These are phyloP conservation scores for Pleurotus tuber-regium DNA, from an alignment of 768 basidiomycete genomes.

Conservation along the genomic window DNA sequence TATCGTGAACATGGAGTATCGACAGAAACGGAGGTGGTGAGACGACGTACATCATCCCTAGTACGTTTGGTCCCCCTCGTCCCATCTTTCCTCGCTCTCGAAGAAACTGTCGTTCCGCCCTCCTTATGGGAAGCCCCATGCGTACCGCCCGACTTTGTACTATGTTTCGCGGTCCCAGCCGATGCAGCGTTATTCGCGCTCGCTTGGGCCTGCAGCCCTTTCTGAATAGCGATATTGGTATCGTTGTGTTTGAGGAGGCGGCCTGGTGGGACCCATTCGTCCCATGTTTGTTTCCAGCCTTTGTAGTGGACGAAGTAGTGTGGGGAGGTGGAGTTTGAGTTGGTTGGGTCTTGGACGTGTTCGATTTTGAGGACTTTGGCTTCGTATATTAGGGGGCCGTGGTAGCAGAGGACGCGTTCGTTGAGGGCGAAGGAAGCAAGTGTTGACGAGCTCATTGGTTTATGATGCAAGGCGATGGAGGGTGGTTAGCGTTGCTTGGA, in stretches of 20 bases:
- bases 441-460: background rate
- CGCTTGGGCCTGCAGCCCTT: constrained; percentile 46
- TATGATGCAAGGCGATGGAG: background rate
- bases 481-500: too few relatives aligned
- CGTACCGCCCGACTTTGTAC: constrained; percentile 20
- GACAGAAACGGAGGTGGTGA: background rate
- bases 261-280: constrained; percentile 88
- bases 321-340: constrained; percentile 44
- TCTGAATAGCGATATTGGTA: constrained; percentile 74
- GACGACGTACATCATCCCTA: constrained; percentile 63
- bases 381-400: constrained; percentile 94
- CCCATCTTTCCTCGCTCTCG: constrained; percentile 54
- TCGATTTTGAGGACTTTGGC: constrained; percentile 82
- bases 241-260: constrained; percentile 88
- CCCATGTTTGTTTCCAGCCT: constrained; percentile 99
- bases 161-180: constrained; percentile 17
- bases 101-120: constrained; percentile 23
- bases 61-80: constrained; percentile 66
- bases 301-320: constrained; percentile 99
- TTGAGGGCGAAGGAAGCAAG: constrained; percentile 45
- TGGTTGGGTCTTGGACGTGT: constrained; percentile 51
- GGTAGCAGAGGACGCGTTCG: constrained; percentile 90
- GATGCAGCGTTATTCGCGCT: constrained; percentile 21
- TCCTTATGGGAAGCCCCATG: constrained; percentile 17
- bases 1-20: background rate